Conservation (phyloP, 192 early-diverging fungal species). For the Anaeromyces robustus region DNA sequence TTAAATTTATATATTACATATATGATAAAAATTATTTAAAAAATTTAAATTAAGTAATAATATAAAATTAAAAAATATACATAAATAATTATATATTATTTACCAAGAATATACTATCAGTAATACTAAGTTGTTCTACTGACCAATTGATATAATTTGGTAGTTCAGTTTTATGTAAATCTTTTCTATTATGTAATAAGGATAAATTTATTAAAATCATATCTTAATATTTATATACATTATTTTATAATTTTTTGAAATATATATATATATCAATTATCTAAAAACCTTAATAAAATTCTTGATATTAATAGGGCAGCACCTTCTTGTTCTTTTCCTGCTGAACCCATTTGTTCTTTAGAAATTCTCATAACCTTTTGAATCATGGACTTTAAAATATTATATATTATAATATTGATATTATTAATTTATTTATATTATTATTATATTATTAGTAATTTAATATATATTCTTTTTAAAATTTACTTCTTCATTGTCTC, state of each 20-base stretch:
- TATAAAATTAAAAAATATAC: not conserved
- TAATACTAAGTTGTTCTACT: slow-evolving; percentile 8
- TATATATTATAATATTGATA: slow-evolving; percentile 3
- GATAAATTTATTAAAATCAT: no score
- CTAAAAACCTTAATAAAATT: slow-evolving; percentile 53
- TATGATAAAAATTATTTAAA: no score
- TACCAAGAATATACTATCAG: slow-evolving; percentile 32
- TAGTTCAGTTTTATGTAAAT: not conserved
- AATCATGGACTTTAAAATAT: slow-evolving; percentile 33
- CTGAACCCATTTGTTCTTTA: slow-evolving; percentile 45
- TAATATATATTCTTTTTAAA: not conserved
- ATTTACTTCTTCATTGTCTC: slow-evolving; percentile 10
- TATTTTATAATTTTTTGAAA: slow-evolving; percentile 30
- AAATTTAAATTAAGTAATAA: no score
- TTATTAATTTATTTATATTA: not conserved
- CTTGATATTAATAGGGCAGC: slow-evolving; percentile 67
- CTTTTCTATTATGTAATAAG: not conserved
- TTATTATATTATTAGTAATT: not conserved
- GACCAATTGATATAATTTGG: slow-evolving; percentile 34
- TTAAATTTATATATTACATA: no score
- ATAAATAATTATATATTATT: not conserved
- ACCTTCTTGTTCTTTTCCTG: slow-evolving; percentile 78
- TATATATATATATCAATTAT: slow-evolving; percentile 20
- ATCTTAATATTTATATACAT: slow-evolving; percentile 25
- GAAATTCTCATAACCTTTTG: slow-evolving; percentile 47